Base-by-base conservation (phyloP, 192 early-diverging fungal species). In the Gigaspora rosea region DNA sequence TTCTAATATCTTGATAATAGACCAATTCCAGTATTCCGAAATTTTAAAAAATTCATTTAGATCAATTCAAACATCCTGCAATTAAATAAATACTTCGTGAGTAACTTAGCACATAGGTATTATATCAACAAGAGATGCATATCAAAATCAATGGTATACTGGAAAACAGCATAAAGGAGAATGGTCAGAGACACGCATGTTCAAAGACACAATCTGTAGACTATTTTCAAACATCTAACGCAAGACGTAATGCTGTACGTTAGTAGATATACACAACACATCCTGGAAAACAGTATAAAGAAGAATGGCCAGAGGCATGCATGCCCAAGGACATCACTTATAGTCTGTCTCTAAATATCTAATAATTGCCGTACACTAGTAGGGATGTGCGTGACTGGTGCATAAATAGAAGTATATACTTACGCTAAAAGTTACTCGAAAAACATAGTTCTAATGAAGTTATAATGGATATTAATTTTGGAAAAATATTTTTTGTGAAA, bases 1-100 rank as follows among this genome's bases (percentile, higher is more conserved):
- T 62, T 75, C 46, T 9, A 75, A 32, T 12, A 75, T 75, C 35
- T 20, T 33, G 50, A 75, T 75, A 48, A 75, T 62, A 27, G 57
- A 75, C 73, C 73, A 75, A 36, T 75, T 22, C 73, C 36, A 62
- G 62, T 36, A 75, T 61, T 16, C 46, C 62, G 56, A 46, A 48
- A 4, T 62, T 62, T 75, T 22, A 63, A 75, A 57, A 63, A 62
- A 75, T 35, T 75, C 58, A 58, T 63, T 36, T 48, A 75, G 27
- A 63, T 75, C 61, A 35, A 46, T 63, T 75, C 62, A 47, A 75
- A 75, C 73, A 75, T 75, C 73, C 61, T 47, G n/a, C 11, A 61
- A 49, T 32, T 32, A 61, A 75, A 47, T 36, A 62, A n/a, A 51
- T 27, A 18, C 62, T 48, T 75, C 58, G 27, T 75, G 54, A 58